Base-by-base conservation (phyloP, 164 flowering plant species). In the Umbilicus rupestris region DNA sequence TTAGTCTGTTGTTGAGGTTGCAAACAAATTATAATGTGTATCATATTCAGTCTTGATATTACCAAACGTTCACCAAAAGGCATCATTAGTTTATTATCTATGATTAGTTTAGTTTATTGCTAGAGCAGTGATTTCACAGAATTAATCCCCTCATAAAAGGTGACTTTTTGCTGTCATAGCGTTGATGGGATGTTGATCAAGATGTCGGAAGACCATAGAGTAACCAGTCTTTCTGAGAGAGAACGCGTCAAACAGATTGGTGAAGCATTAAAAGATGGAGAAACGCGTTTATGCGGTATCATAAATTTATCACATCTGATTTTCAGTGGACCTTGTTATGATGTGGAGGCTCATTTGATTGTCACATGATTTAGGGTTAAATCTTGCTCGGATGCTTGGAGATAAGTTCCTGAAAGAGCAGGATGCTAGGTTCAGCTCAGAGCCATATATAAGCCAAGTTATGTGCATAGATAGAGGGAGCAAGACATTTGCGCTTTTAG, bases 331-430 rank as follows among this genome's bases (percentile, higher is more conserved):
- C 26, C 16, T 26, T 67, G 64, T 45, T 20, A 63, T 71, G 15
- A 26, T 64, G 12, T 45, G 62, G 30, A 31, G 29, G 28, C 31
- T 68, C 66, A 52, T 16, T 39, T 50, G 46, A n/a, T 31, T 62
- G 26, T 39, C 35, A 33, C 31, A 20, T 70, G 19, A 1, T 71
- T 71, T 76, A 94, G 99, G 99, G 67, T 71, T 94, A 68, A 91
- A 88, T 75, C 90, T 94, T 72, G 95, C 89, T 65, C 80, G 99
- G 69, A 87, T 91, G 97, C 96, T 94, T 70, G 99, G 99, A 59
- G 97, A 94, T 80, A 94, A 91, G 68, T 94, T 84, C 78, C 73
- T 89, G 35, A 94, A 94, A 78, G 86, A 94, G 78, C 96, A 91
- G 50, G 99, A 94, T 50, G 66, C 73, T 55, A 90, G 99, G 59